Conservation (phyloP, 2,329 filamentous ascomycete species). For the Podosphaera fusca region DNA sequence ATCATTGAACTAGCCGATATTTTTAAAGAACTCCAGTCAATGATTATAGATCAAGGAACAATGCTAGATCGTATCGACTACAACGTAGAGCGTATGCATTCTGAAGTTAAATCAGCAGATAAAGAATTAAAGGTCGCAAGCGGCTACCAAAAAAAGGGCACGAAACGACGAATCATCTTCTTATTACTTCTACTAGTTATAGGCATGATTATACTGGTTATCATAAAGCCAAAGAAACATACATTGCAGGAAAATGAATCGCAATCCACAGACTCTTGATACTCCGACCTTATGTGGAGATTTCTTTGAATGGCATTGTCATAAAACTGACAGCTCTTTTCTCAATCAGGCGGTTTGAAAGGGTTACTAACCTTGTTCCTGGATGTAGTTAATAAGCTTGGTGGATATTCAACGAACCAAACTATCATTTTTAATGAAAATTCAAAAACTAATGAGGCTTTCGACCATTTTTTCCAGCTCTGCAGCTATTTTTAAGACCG, state of each 20-base stretch:
- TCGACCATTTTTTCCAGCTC: too few relatives aligned
- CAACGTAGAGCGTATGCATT: slow-evolving; percentile 89
- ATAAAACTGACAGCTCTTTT: too few relatives aligned
- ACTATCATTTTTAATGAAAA: too few relatives aligned
- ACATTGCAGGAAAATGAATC: background rate
- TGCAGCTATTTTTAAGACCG: too few relatives aligned
- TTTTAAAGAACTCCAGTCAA: slow-evolving; percentile 84
- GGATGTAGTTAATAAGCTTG: too few relatives aligned
- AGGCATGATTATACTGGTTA: slow-evolving; percentile 64
- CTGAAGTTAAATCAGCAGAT: slow-evolving; percentile 76
- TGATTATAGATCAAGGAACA: slow-evolving; percentile 84
- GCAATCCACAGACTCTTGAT: too few relatives aligned
- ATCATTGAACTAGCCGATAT: slow-evolving; percentile 95
- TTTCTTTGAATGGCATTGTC: too few relatives aligned
- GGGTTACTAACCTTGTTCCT: too few relatives aligned
- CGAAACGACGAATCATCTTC: slow-evolving; percentile 81
- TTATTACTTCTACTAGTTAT: slow-evolving; percentile 66
- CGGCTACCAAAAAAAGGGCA: slow-evolving; percentile 68
- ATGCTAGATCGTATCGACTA: slow-evolving; percentile 92
- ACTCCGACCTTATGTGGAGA: too few relatives aligned
- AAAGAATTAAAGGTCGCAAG: slow-evolving; percentile 78
- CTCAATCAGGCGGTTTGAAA: too few relatives aligned
- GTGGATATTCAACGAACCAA: too few relatives aligned
- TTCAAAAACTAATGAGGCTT: too few relatives aligned
- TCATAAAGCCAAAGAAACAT: slow-evolving; percentile 35